phyloP scores from a whole-genome alignment of 441 rosid genomes.

The Pelargonium australe region DNA sequence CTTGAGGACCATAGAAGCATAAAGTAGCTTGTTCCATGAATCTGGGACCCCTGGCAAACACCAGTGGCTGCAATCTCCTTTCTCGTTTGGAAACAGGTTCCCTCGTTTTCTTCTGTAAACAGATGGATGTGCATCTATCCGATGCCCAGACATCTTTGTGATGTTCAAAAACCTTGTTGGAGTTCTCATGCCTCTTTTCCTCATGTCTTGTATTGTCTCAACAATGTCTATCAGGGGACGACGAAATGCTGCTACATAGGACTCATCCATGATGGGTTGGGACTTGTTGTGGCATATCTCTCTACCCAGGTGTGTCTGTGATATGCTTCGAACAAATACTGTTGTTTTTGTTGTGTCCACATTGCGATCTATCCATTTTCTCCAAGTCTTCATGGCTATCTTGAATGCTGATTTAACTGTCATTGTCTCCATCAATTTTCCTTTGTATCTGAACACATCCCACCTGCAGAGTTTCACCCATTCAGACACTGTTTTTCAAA shows the following conservation, averaged over 20 bases:
- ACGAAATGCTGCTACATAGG: conserved; percentile 19
- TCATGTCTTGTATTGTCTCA: conserved; percentile 16
- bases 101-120: conserved; percentile 24
- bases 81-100: conserved; percentile 12
- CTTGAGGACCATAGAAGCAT: conserved; percentile 28
- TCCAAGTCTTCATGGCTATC: conserved; percentile 35
- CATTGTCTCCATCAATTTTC: conserved; percentile 28
- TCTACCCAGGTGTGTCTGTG: conserved; percentile 32
- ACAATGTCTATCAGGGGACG: conserved; percentile 20
- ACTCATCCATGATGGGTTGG: conserved; percentile 22
- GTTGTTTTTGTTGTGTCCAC: conserved; percentile 21
- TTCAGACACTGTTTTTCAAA: neutral
- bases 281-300: conserved; percentile 26
- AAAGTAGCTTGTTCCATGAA: conserved; percentile 36
- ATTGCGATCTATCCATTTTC: conserved; percentile 26
- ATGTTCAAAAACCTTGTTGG: conserved; percentile 32
- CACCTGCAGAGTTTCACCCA: conserved; percentile 31
- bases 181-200: conserved; percentile 18
- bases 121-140: conserved; percentile 37
- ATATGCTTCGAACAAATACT: conserved; percentile 33
- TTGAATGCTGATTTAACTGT: conserved; percentile 26
- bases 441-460: conserved; percentile 31
- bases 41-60: conserved; percentile 46
- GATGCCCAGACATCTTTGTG: conserved; percentile 28
- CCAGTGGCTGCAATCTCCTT: conserved; percentile 43